A percentile compares a stretch with the other conserved stretches of the same genome.
Conservation (phyloP, 768 basidiomycete species). For the Imleria badia region DNA sequence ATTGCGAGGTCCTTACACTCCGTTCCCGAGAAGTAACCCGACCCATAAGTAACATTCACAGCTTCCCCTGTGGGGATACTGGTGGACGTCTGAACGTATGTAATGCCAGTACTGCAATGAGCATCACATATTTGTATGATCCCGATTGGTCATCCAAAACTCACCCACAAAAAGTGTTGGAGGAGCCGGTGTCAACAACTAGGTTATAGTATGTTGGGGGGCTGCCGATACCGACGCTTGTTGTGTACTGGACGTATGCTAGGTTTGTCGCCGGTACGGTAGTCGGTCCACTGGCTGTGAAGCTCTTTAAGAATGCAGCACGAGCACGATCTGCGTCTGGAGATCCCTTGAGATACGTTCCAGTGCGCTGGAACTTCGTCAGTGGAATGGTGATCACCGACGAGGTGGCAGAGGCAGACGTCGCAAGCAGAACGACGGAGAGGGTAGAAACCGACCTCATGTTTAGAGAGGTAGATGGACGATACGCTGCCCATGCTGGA, state of each 20-base stretch:
- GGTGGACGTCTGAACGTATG: constrained; percentile 17
- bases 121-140: not conserved
- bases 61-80: constrained; percentile 25
- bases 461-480: not conserved
- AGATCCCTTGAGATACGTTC: constrained; percentile 17
- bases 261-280: constrained; percentile 17
- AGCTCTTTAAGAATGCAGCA: constrained; percentile 7
- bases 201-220: constrained; percentile 30
- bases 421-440: constrained; percentile 5
- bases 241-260: constrained; percentile 18
- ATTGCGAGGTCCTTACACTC: constrained; percentile 28
- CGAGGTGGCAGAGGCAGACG: constrained; percentile 1
- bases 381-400: constrained; percentile 8
- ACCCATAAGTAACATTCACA: constrained; percentile 10
- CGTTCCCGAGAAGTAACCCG: constrained; percentile 28
- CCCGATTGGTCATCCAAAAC: not conserved
- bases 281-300: constrained; percentile 1
- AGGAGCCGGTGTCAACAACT: constrained; percentile 33
- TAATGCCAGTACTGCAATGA: constrained; percentile 17
- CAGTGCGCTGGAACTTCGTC: constrained; percentile 9
- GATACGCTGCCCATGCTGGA: not conserved
- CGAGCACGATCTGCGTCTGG: constrained; percentile 20
- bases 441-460: constrained; percentile 16
- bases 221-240: constrained; percentile 25
- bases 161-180: constrained; percentile 31